phyloP scores from a whole-genome alignment of 345 rosid genomes.

The Noccaea caerulescens region DNA sequence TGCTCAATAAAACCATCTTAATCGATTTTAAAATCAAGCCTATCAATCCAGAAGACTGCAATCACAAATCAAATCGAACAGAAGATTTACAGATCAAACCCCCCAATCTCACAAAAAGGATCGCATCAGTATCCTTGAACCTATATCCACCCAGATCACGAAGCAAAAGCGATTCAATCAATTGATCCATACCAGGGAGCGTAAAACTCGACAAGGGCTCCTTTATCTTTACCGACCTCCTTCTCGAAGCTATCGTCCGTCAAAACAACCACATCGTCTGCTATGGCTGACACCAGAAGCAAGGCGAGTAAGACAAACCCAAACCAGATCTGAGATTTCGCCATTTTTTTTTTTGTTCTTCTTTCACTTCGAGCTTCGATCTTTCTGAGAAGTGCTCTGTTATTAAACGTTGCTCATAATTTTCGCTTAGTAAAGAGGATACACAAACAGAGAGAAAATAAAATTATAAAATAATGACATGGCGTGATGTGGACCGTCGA shows the following conservation, averaged over 20 bases:
- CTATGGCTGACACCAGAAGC: conserved; percentile 60
- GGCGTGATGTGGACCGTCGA: conserved; percentile 25
- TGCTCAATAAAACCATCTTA: not conserved
- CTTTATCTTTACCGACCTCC: conserved; percentile 89
- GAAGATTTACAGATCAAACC: conserved; percentile 15
- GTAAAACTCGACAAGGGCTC: conserved; percentile 96
- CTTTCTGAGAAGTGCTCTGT: conserved; percentile 1
- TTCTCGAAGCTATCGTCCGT: conserved; percentile 93
- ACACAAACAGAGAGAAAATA: not conserved
- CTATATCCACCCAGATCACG: not conserved
- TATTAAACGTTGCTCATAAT: not conserved
- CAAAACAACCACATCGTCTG: conserved; percentile 83
- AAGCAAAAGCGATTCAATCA: not conserved
- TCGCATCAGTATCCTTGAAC: not conserved
- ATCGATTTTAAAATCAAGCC: not conserved
- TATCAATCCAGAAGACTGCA: not conserved
- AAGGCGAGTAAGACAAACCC: conserved; percentile 52
- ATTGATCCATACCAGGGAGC: conserved; percentile 82
- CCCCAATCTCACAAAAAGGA: not conserved
- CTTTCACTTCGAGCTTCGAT: conserved; percentile 25
- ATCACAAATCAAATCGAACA: conserved; percentile 24
- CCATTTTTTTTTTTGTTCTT: conserved; percentile 45
- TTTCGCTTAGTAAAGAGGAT: too few species aligned
- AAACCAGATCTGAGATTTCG: conserved; percentile 73
- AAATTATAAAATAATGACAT: conserved; percentile 16